A percentile compares a stretch with the other conserved stretches of the same genome.
Conservation (phyloP, 169 alveolate genomes). For the Plasmodium coatneyi region DNA sequence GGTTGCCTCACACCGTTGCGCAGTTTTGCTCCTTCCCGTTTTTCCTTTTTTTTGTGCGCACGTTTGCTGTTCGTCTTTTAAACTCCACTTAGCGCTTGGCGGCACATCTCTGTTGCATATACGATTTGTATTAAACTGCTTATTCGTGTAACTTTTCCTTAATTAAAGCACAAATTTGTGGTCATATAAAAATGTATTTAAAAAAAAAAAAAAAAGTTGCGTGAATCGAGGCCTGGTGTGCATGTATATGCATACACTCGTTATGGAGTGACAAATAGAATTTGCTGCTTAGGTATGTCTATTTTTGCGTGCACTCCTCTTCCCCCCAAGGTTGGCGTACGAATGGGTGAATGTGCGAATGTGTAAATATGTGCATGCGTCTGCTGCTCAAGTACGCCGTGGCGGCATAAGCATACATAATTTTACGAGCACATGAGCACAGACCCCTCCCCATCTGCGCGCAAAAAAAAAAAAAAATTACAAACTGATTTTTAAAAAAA, state of each 20-base stretch:
- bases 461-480: neutral
- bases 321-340: neutral
- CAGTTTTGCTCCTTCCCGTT: neutral
- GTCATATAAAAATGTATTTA: neutral
- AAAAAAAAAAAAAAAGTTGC: neutral
- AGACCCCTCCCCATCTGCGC: neutral
- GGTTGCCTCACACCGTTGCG: neutral
- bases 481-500: slow-evolving; percentile 17
- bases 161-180: slow-evolving; percentile 8
- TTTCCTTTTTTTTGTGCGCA: neutral
- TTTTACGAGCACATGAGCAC: neutral
- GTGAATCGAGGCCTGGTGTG: neutral
- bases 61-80: neutral
- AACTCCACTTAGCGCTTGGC: neutral
- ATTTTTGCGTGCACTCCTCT: neutral
- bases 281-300: neutral
- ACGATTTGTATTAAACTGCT: neutral
- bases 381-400: neutral
- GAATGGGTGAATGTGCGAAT: neutral
- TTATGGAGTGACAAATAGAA: neutral
- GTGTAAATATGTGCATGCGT: neutral
- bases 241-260: neutral
- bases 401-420: neutral
- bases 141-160: neutral
- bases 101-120: neutral